phyloP scores from a whole-genome alignment of 2,329 filamentous ascomycete genomes.

The Zasmidium cellare region DNA sequence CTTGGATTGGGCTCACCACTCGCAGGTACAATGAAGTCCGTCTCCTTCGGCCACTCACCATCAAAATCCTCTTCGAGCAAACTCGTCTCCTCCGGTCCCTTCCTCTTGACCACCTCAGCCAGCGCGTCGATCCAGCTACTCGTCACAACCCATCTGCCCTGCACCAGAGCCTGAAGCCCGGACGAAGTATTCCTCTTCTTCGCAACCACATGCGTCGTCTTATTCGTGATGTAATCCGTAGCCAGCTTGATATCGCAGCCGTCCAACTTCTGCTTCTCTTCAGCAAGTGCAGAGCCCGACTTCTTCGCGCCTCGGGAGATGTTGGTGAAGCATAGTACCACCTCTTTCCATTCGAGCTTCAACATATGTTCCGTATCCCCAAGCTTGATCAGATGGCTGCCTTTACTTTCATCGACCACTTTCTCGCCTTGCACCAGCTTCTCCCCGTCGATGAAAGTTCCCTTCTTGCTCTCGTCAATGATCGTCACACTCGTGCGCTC shows the following conservation, averaged over 20 bases:
- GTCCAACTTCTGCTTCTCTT: slow-evolving; percentile 68
- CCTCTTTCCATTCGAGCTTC: slow-evolving; percentile 66
- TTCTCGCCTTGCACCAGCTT: slow-evolving; percentile 55
- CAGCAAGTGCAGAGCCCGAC: slow-evolving; percentile 57
- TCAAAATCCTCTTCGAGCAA: slow-evolving; percentile 78
- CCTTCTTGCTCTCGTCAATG: slow-evolving; percentile 81
- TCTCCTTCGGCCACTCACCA: slow-evolving; percentile 72
- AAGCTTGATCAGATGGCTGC: slow-evolving; percentile 63
- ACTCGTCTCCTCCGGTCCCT: slow-evolving; percentile 27
- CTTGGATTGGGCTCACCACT: slow-evolving; percentile 74
- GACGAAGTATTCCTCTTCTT: slow-evolving; percentile 88
- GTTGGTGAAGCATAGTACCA: slow-evolving; percentile 80
- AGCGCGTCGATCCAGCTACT: slow-evolving; percentile 73
- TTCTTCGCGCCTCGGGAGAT: slow-evolving; percentile 56
- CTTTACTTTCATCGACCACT: slow-evolving; percentile 34
- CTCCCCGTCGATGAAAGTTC: slow-evolving; percentile 74
- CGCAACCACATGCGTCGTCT: slow-evolving; percentile 85
- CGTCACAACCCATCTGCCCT: slow-evolving; percentile 75
- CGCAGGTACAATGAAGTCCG: slow-evolving; percentile 69
- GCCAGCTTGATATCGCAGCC: slow-evolving; percentile 86
- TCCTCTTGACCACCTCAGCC: slow-evolving; percentile 55
- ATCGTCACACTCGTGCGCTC: slow-evolving; percentile 70
- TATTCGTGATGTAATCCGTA: slow-evolving; percentile 65
- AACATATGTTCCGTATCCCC: slow-evolving; percentile 56
- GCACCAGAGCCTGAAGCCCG: slow-evolving; percentile 81